Evolutionary conservation across 2,329 filamentous ascomycete species (phyloP).

Genomic region (Fusarium armeniacum): DNA sequence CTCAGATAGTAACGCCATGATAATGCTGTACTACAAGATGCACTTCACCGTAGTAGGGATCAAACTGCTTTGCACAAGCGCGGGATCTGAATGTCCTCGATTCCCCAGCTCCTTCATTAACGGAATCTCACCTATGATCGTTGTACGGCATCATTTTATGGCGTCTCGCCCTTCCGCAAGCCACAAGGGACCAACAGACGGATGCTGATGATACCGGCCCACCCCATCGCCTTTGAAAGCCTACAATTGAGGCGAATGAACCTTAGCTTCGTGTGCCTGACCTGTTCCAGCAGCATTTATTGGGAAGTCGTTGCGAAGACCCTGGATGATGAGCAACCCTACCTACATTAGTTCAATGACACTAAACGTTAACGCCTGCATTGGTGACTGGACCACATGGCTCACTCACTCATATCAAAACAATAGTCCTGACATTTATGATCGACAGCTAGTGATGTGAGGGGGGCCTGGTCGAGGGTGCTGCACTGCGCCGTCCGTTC

Average conservation of each 20-base stretch:
- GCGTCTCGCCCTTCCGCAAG: constrained; percentile 29
- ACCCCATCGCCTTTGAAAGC: constrained; percentile 1
- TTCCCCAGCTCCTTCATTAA: constrained; percentile 11
- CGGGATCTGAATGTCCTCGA: constrained; percentile 25
- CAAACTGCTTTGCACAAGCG: constrained; percentile 18
- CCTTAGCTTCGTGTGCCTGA: constrained; percentile 10
- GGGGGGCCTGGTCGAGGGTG: constrained; percentile 1
- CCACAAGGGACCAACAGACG: constrained; percentile 33
- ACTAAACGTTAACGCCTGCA: constrained; percentile 9
- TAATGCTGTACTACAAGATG: constrained; percentile 1
- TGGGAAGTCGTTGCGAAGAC: constrained; percentile 39
- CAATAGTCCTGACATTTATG: constrained; percentile 26
- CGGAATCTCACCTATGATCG: constrained; percentile 18
- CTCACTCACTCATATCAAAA: constrained; percentile 8
- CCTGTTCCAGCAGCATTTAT: constrained; percentile 14
- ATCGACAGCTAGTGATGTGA: constrained; percentile 38
- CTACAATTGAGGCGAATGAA: constrained; percentile 1
- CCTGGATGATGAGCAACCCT: not conserved
- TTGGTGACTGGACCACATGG: constrained; percentile 17
- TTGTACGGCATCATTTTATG: constrained; percentile 8
- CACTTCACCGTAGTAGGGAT: constrained; percentile 3
- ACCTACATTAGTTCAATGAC: constrained; percentile 1
- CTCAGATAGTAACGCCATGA: constrained; percentile 14
- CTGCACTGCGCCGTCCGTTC: not conserved
- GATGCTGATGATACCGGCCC: constrained; percentile 16